phyloP scores from a whole-genome alignment of 495 filamentous ascomycete species.

The Neurospora hispaniola region DNA sequence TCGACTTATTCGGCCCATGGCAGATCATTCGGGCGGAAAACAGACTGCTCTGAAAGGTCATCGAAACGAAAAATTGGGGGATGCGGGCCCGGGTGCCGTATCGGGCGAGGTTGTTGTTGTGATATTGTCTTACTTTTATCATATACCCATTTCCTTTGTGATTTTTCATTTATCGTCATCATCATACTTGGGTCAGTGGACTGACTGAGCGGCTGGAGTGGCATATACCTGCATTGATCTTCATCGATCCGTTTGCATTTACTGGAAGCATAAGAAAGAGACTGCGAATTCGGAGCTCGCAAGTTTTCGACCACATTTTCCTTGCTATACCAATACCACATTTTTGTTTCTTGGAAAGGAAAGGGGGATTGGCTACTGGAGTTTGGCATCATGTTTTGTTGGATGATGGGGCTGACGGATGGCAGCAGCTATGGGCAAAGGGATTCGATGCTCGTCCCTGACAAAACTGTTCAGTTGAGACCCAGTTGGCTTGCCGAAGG shows the following conservation, averaged over 20 bases:
- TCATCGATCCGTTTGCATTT: not conserved
- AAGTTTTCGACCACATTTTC: not conserved
- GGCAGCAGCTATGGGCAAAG: not conserved
- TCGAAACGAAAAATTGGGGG: not conserved
- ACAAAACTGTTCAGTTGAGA: no score
- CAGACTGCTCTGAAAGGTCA: constrained; percentile 13
- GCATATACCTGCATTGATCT: not conserved
- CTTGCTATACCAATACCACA: not conserved
- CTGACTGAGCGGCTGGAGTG: not conserved
- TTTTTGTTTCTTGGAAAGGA: not conserved
- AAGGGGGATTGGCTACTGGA: not conserved
- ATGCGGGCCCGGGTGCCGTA: not conserved
- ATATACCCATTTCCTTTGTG: not conserved
- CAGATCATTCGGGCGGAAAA: constrained; percentile 27
- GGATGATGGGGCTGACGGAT: not conserved
- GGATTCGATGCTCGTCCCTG: not conserved
- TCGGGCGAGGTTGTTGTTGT: not conserved
- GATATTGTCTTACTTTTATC: not conserved
- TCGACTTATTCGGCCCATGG: constrained; percentile 26
- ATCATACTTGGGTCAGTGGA: not conserved
- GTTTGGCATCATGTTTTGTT: not conserved
- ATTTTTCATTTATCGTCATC: not conserved
- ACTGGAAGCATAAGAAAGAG: not conserved
- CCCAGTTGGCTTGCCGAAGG: no score
- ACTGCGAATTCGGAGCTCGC: not conserved